A percentile compares a stretch with the other conserved stretches of the same genome.
Evolutionary conservation across 2,329 filamentous ascomycete species (phyloP).

Genomic region (Nemania bipapillata): DNA sequence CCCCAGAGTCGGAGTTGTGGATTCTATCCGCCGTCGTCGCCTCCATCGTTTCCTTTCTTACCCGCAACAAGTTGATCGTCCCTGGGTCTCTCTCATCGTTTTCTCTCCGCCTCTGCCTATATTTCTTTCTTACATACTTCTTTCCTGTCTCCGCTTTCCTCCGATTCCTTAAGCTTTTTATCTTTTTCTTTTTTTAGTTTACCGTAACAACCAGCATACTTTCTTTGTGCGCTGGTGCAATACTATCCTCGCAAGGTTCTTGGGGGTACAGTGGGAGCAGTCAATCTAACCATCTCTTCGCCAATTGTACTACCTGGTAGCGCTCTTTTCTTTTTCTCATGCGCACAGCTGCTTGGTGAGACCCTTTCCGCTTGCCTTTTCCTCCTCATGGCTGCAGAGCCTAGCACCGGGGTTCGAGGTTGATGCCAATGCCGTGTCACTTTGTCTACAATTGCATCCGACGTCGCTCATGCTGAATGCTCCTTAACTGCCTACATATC

Average conservation of each 20-base stretch:
- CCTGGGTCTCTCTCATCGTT: conserved; percentile 26
- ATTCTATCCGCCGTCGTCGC: conserved; percentile 12
- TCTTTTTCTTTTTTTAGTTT: neutral
- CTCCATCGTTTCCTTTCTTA: neutral
- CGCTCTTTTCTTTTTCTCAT: conserved; percentile 22
- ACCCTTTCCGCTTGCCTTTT: conserved; percentile 12
- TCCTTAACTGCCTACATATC: conserved; percentile 8
- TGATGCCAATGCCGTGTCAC: neutral
- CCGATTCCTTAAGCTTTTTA: neutral
- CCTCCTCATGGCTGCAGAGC: neutral
- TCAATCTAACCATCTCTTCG: conserved; percentile 1
- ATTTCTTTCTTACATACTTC: neutral
- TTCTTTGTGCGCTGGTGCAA: conserved; percentile 3
- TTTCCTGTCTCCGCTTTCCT: neutral
- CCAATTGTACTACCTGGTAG: neutral
- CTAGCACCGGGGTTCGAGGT: neutral
- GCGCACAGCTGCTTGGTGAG: conserved; percentile 30
- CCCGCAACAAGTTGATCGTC: neutral
- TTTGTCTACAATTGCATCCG: conserved; percentile 17
- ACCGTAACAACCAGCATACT: neutral
- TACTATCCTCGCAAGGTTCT: neutral
- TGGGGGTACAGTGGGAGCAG: conserved; percentile 6
- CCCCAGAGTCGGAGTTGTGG: conserved; percentile 37
- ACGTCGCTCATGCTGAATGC: neutral
- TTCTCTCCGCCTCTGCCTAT: conserved; percentile 8